Conservation (phyloP, 2,329 filamentous ascomycete genomes). For the Fusarium domesticum region DNA sequence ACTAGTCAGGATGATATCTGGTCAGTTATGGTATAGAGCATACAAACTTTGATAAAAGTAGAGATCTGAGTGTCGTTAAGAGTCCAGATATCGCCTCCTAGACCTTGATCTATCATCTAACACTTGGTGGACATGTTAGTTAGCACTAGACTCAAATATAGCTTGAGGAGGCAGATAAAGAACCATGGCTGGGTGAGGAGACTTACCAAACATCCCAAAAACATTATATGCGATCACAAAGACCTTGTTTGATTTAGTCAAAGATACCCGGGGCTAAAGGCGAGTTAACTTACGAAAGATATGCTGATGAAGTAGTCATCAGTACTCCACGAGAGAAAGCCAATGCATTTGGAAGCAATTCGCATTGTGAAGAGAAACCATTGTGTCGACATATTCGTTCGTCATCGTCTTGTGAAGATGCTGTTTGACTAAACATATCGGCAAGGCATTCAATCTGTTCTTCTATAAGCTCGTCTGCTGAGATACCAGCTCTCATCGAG, state of each 20-base stretch:
- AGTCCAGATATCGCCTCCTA: slow-evolving; percentile 11
- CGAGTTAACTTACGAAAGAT: neutral
- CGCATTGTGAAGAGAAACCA: slow-evolving; percentile 6
- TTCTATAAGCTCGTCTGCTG: no score
- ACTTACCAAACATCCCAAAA: slow-evolving; percentile 3
- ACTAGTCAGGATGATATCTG: neutral
- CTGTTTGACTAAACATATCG: no score
- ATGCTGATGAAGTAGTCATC: slow-evolving; percentile 2
- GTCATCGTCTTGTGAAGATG: no score
- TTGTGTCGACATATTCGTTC: no score
- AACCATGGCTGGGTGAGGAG: accelerated
- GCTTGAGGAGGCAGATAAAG: neutral
- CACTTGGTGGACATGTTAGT: neutral
- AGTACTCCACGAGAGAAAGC: slow-evolving; percentile 1
- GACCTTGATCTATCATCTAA: slow-evolving; percentile 2
- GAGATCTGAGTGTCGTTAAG: slow-evolving; percentile 5
- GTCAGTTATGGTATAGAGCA: neutral
- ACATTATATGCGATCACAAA: neutral
- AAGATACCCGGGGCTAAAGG: neutral
- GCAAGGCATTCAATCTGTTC: no score
- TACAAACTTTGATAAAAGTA: neutral
- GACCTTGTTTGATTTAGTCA: neutral
- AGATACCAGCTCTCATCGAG: no score
- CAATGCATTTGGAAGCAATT: neutral
- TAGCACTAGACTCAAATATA: neutral